Evolutionary conservation across 192 early-diverging fungal genomes (phyloP), one percentile per base, ranked within the genome.

Genomic region (Entomortierella beljakovae): DNA sequence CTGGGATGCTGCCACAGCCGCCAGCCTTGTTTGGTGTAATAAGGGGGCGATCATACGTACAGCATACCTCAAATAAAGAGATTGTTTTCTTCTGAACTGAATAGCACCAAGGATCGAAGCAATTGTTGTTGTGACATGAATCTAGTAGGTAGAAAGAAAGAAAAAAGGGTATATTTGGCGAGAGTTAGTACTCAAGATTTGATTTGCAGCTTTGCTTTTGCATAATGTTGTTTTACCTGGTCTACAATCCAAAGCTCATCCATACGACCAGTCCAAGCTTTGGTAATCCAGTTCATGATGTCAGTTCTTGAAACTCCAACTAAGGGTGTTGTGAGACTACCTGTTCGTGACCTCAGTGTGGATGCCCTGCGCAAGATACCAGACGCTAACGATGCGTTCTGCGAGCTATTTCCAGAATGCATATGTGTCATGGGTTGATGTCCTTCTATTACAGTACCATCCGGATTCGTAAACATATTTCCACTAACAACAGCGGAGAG

Each of bases 21-120:
- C 34, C 72, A 80, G 56, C 42, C 85, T 75, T 10, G 81, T 67
- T 37, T 83, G 75, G 25, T 73, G 66, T 33, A 85, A 23, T 10
- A 85, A 56, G 10, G 84, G 84, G 48, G 80, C 49, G 64, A 82
- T 83, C 67, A 85, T 76, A 6, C 76, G 77, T 11, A 80, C 66
- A 20, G 86, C 89, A 74, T 90, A 87, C 9, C 91, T 83, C 61
- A 93, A 76, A 58, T 90, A 92, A 71, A 93, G 92, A 1, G 90
- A 88, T 58, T 94, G 90, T 65, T 94, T 93, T 31, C 90, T 59
- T 25, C 77, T 50, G 42, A 84, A 84, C 46, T 88, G 89, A 34
- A 94, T 83, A 15, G 71, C 73, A 3, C 85, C 85, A 53, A 88
- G 90, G 29, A 92, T 76, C 7, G 88, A 70, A 0, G 92, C 85